Evolutionary conservation across 345 rosid species (phyloP).

Genomic region (Toxicodendron radicans): DNA sequence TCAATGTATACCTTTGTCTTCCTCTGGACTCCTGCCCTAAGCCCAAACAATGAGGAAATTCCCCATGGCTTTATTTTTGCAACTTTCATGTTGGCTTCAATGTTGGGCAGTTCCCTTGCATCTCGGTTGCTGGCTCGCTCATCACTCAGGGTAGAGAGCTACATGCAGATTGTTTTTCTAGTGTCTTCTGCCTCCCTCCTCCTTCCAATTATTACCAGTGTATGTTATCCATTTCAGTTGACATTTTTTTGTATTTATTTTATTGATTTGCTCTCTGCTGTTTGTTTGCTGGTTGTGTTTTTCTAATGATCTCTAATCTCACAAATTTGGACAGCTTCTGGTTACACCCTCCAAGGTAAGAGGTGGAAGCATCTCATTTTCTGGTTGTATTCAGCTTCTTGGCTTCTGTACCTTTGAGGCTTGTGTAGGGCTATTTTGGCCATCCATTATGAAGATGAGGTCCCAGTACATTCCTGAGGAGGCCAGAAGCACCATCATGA

Average conservation of each 20-base stretch:
- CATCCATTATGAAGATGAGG: slow-evolving; percentile 99
- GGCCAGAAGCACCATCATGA: slow-evolving; percentile 98
- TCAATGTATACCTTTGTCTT: slow-evolving; percentile 99
- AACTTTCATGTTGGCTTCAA: slow-evolving; percentile 95
- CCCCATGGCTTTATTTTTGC: slow-evolving; percentile 99
- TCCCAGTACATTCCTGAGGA: slow-evolving; percentile 98
- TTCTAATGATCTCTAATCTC: slow-evolving; percentile 6
- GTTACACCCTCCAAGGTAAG: slow-evolving; percentile 65
- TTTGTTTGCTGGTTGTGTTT: background rate
- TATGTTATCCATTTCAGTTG: slow-evolving; percentile 29
- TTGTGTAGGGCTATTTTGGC: slow-evolving; percentile 96
- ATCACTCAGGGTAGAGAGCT: slow-evolving; percentile 75
- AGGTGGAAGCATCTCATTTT: slow-evolving; percentile 70
- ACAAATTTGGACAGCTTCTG: slow-evolving; percentile 51
- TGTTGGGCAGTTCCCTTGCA: slow-evolving; percentile 97
- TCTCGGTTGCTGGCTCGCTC: slow-evolving; percentile 81
- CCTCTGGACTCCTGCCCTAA: slow-evolving; percentile 96
- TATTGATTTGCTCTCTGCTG: background rate
- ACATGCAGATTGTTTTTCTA: slow-evolving; percentile 86
- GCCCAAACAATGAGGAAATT: slow-evolving; percentile 86
- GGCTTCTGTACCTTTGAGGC: slow-evolving; percentile 93
- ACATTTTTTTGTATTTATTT: background rate
- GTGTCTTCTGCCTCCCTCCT: slow-evolving; percentile 69
- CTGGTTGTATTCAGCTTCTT: slow-evolving; percentile 73
- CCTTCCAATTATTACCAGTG: slow-evolving; percentile 79